Evolutionary conservation across 768 basidiomycete genomes (phyloP), one percentile per base, ranked within the genome.

Genomic region (Tulasnella sp.): DNA sequence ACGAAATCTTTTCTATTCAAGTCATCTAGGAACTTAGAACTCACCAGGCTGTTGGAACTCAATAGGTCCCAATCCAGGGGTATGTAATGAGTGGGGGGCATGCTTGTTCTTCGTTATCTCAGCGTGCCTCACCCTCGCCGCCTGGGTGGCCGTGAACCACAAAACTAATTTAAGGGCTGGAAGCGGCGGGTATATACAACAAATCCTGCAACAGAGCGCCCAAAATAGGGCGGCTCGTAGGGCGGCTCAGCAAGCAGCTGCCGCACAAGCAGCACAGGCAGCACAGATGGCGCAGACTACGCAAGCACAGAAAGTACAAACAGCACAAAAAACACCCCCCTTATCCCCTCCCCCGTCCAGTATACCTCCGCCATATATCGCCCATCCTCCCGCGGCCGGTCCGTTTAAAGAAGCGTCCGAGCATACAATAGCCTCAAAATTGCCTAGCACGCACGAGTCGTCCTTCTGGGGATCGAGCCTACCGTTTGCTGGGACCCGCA

Each of bases 81-180:
- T 69, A 3, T 69, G 64, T 16, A 12, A 16, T 37, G 64, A 69
- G 34, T 69, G 64, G 64, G 31, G 12, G 18, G 64, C 64, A 69
- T 69, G 64, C 64, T 14, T 69, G 64, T 69, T 69, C 64, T 69
- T 69, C 64, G 64, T 69, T 31, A 31, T 69, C 12, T 18, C 37
- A 14, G 64, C 64, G 14, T 69, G 64, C 64, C 64, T 69, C 34
- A 31, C 8, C 31, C 34, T 69, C 31, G 64, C 31, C 64, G 12
- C 6, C 31, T 69, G 64, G 64, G 64, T 69, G 31, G 18, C 9
- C 12, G 7, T 69, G 0, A 69, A 69, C 64, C 64, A 69, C 28
- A 9, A 24, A 34, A 69, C 28, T 24, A 69, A 69, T 6, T 69
- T 14, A 37, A 69, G 64, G 64, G 34, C 1, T 2, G 31, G 14